phyloP scores from a whole-genome alignment of 208 protist species.

The Trypanosomatidae sp. region DNA sequence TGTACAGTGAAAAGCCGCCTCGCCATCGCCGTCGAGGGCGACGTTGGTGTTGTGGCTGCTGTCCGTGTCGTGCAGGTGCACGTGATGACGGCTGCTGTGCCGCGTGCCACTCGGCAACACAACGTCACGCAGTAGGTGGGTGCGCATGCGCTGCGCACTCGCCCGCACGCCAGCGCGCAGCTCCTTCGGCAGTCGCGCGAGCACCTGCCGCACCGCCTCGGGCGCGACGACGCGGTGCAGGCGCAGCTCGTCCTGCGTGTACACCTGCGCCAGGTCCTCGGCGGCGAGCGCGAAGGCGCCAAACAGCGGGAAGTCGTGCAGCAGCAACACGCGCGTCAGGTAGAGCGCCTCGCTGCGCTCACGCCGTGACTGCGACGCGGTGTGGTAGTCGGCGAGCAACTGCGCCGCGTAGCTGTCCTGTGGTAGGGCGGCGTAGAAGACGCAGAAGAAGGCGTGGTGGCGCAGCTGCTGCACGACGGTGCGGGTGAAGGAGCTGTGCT shows the following conservation, averaged over 20 bases:
- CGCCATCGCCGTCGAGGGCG: conserved; percentile 18
- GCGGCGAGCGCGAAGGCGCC: conserved; percentile 57
- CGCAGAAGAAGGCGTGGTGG: conserved; percentile 84
- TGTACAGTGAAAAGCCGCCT: conserved; percentile 66
- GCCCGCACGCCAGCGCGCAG: conserved; percentile 41
- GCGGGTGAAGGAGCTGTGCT: conserved; percentile 38
- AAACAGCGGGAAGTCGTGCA: conserved; percentile 64
- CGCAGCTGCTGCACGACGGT: conserved; percentile 78
- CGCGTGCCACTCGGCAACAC: conserved; percentile 4
- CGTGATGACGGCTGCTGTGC: too few relatives aligned
- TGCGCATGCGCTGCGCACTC: conserved; percentile 61
- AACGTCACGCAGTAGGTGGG: conserved; percentile 70
- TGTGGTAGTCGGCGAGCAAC: conserved; percentile 51
- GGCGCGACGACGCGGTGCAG: conserved; percentile 56
- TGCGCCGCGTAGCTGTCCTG: conserved; percentile 29
- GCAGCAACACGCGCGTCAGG: conserved; percentile 64
- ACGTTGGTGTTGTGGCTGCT: too few relatives aligned
- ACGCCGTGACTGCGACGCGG: conserved; percentile 42
- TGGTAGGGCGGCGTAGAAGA: conserved; percentile 55
- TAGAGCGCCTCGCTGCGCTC: conserved; percentile 80
- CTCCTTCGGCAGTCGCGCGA: conserved; percentile 52
- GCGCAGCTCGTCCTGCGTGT: conserved; percentile 73
- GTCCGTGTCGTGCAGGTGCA: too few relatives aligned
- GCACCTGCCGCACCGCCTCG: conserved; percentile 43
- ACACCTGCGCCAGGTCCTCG: conserved; percentile 62